Conservation (phyloP, 2,329 filamentous ascomycete species). For the Canariomyces notabilis region DNA sequence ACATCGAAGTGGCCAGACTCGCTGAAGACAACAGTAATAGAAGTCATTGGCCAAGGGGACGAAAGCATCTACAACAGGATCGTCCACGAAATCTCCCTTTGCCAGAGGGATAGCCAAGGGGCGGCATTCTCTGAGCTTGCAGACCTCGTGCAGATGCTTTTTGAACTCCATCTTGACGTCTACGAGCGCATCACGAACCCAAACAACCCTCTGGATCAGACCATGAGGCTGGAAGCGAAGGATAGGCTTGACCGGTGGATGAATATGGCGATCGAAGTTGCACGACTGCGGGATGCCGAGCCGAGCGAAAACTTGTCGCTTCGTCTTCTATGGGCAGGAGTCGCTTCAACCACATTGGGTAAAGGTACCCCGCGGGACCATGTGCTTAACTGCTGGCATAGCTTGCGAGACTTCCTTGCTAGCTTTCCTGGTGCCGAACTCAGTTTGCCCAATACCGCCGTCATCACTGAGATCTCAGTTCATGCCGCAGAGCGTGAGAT, state of each 20-base stretch:
- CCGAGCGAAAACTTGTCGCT: conserved; percentile 38
- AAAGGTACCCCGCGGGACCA: conserved; percentile 53
- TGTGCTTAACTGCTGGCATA: conserved; percentile 54
- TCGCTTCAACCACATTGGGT: conserved; percentile 47
- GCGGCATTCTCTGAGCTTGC: conserved; percentile 33
- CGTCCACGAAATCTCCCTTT: conserved; percentile 33
- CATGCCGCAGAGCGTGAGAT: conserved; percentile 86
- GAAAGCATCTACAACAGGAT: conserved; percentile 46
- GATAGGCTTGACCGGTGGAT: conserved; percentile 49
- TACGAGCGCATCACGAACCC: conserved; percentile 55
- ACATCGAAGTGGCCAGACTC: conserved; percentile 53
- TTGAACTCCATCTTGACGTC: conserved; percentile 58
- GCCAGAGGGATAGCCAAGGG: neutral
- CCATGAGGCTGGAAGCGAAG: conserved; percentile 45
- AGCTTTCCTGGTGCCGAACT: conserved; percentile 42
- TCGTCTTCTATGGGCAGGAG: conserved; percentile 55
- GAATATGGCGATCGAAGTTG: conserved; percentile 42
- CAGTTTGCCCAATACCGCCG: conserved; percentile 72
- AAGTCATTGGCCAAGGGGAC: conserved; percentile 52
- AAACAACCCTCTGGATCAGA: conserved; percentile 48
- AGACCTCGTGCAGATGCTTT: conserved; percentile 51
- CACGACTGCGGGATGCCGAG: conserved; percentile 33
- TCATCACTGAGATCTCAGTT: conserved; percentile 82
- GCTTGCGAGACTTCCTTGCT: conserved; percentile 47
- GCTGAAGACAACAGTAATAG: conserved; percentile 52